Conservation (phyloP, 2,329 filamentous ascomycete genomes). For the Trichoderma endophyticum region DNA sequence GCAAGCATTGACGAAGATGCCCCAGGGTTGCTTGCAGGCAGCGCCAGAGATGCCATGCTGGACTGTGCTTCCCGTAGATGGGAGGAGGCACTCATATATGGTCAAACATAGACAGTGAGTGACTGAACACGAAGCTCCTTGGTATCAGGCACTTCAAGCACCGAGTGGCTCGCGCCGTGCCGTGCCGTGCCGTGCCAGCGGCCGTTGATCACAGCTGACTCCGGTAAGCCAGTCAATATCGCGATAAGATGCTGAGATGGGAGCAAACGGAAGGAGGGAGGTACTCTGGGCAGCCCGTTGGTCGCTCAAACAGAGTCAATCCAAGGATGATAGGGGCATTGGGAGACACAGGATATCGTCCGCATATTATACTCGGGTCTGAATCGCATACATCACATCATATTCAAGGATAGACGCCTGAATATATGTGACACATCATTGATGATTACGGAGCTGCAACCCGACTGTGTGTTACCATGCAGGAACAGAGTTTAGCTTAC, state of each 20-base stretch:
- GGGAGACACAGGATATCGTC: neutral
- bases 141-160: neutral
- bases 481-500: slow-evolving; percentile 17
- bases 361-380: neutral
- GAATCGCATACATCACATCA: neutral
- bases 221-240: neutral
- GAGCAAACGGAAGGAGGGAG: neutral
- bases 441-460: slow-evolving; percentile 17
- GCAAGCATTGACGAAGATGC: neutral
- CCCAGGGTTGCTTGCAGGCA: neutral
- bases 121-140: neutral
- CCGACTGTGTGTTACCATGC: slow-evolving; percentile 22
- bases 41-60: slow-evolving; percentile 14
- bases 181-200: neutral
- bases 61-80: neutral
- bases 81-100: neutral
- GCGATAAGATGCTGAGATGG: neutral
- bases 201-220: neutral
- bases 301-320: neutral
- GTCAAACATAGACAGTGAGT: neutral
- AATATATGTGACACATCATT: slow-evolving; percentile 17
- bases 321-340: too few relatives aligned
- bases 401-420: slow-evolving; percentile 10
- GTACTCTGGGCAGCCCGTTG: neutral
- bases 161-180: slow-evolving; percentile 2